Conservation (phyloP, 257 asterid genomes). For the Lycium ferocissimum region DNA sequence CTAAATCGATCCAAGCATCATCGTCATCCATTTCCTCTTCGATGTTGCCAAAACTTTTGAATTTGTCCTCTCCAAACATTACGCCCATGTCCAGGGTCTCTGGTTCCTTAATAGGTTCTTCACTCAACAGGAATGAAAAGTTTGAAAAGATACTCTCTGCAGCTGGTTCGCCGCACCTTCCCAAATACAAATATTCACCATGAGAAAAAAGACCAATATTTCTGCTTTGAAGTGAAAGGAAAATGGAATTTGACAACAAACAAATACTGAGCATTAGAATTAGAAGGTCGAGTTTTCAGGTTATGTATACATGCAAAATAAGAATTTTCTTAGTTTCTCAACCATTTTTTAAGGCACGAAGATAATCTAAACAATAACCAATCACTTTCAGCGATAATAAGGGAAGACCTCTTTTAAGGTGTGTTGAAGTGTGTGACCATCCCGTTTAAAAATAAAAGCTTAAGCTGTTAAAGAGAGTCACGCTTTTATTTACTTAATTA, state of each 20-base stretch:
- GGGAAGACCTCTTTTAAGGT: not conserved
- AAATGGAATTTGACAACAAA: slow-evolving; percentile 3
- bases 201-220: not conserved
- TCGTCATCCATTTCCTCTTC: slow-evolving; percentile 50
- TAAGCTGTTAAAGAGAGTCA: not conserved
- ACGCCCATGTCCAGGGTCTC: slow-evolving; percentile 64
- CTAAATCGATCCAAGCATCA: slow-evolving; percentile 57
- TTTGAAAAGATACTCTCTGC: slow-evolving; percentile 74
- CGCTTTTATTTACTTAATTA: not conserved
- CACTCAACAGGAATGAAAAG: slow-evolving; percentile 67
- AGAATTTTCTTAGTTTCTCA: not conserved
- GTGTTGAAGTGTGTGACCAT: not conserved
- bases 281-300: slow-evolving; percentile 22
- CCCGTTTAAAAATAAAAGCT: not conserved
- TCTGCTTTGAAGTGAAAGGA: not conserved
- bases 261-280: slow-evolving; percentile 7
- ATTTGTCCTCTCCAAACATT: slow-evolving; percentile 60
- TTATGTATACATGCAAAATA: not conserved
- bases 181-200: slow-evolving; percentile 23
- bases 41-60: slow-evolving; percentile 21
- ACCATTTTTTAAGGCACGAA: not conserved
- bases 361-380: slow-evolving; percentile 13
- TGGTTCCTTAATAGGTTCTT: slow-evolving; percentile 71
- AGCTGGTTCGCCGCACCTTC: slow-evolving; percentile 89
- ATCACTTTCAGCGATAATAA: not conserved